These are phyloP conservation scores for Trypanosoma conorhini DNA, from an alignment of 208 protist genomes.

Conservation along the genomic window DNA sequence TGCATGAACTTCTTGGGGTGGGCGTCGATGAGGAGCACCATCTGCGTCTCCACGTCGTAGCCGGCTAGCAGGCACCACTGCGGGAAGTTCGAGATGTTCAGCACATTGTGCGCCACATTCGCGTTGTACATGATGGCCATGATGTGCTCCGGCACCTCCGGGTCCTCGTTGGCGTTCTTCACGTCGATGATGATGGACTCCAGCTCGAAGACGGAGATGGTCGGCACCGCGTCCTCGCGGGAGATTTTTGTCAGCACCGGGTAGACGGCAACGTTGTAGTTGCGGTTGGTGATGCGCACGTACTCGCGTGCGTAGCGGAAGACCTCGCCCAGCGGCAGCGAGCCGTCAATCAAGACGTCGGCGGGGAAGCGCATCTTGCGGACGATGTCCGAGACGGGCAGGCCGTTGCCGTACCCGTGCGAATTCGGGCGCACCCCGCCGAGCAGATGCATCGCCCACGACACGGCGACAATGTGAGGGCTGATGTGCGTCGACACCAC, in stretches of 20 bases:
- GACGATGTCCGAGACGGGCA: constrained; percentile 85
- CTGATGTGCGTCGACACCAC: constrained; percentile 77
- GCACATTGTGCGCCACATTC: constrained; percentile 85
- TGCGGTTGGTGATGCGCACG: constrained; percentile 40
- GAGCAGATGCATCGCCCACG: constrained; percentile 89
- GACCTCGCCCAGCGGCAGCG: constrained; percentile 77
- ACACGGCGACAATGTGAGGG: constrained; percentile 84
- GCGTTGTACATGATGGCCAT: constrained; percentile 93
- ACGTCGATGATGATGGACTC: constrained; percentile 83
- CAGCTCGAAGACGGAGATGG: constrained; percentile 88
- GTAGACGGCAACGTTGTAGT: constrained; percentile 62
- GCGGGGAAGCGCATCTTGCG: constrained; percentile 69
- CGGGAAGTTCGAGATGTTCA: constrained; percentile 68
- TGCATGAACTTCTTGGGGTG: constrained; percentile 85
- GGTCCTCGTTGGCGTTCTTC: constrained; percentile 70
- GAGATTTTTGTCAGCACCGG: constrained; percentile 87
- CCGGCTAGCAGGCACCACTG: constrained; percentile 88
- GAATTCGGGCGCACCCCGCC: constrained; percentile 56
- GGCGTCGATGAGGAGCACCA: constrained; percentile 79
- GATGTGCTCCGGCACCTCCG: constrained; percentile 68
- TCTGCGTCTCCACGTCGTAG: constrained; percentile 88
- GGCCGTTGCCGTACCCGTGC: constrained; percentile 80
- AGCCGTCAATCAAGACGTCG: constrained; percentile 76
- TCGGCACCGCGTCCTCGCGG: constrained; percentile 85
- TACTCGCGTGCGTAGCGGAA: constrained; percentile 82